These are phyloP conservation scores for Mycena polygramma DNA, from an alignment of 768 basidiomycete species.

Conservation along the genomic window DNA sequence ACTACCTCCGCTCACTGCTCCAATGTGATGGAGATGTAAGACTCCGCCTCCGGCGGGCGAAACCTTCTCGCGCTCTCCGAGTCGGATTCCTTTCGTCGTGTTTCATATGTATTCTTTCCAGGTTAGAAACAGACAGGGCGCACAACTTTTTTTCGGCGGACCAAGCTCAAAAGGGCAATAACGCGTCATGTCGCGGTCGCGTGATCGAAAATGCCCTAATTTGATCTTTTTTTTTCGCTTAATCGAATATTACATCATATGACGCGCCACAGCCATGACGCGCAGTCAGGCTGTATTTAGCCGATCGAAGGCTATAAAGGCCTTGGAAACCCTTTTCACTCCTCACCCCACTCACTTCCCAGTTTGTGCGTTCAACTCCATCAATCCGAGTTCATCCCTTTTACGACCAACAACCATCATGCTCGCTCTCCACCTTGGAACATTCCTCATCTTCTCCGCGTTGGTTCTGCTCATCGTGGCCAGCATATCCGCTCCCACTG, in stretches of 20 bases:
- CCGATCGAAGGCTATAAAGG: conserved; percentile 5
- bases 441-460: conserved; percentile 39
- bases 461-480: conserved; percentile 35
- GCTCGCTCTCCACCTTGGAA: conserved; percentile 34
- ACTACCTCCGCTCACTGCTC: no score
- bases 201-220: not conserved
- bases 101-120: no score
- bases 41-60: no score
- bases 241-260: not conserved
- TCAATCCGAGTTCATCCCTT: conserved; percentile 6
- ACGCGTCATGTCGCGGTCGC: not conserved
- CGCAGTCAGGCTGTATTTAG: not conserved
- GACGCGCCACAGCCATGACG: conserved; percentile 7
- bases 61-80: no score
- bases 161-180: not conserved
- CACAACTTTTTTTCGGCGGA: no score
- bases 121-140: no score
- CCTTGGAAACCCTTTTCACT: not conserved
- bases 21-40: no score
- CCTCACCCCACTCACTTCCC: not conserved
- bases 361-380: not conserved
- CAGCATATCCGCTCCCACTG: conserved; percentile 36
- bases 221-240: not conserved
- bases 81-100: no score
- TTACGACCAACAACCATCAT: conserved; percentile 14